Evolutionary conservation across 2,329 filamentous ascomycete species (phyloP), one percentile per base, ranked within the genome.

Genomic region (Botrytis sinoallii): DNA sequence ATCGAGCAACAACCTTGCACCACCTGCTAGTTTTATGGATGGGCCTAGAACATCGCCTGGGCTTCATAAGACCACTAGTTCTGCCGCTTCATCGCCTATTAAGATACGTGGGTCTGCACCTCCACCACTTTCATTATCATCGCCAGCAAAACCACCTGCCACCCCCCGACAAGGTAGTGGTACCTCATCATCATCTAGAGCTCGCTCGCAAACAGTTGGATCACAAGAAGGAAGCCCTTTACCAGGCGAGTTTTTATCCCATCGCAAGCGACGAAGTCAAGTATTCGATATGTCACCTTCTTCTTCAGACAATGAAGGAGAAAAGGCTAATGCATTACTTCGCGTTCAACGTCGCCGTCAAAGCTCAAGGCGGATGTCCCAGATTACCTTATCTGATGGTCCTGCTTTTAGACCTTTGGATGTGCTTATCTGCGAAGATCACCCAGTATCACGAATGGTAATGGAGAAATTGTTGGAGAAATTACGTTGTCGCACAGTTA

Each of bases 401-500:
- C 96, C 96, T 4, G 88, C 91, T 52, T 99, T 98, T 83, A 89
- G 96, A 44, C 94, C 96, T 2, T 84, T 99, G 70, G 96, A 99
- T 82, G 92, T 99, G 9, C 86, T 99, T 70, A 97, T 99, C 70
- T 98, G 96, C 81, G 96, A 99, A 83, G 96, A 99, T 79, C 96
- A 99, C 81, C 96, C 96, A 0, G 95, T 99, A 6, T 97, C 96
- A 9, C 90, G 95, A 35, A 91, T 99, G 85, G 95, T 99, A n/a
- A 98, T 99, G 95, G 96, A 99, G 81, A 96, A 97, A 79, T 85
- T 99, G 12, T 87, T 99, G 70, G 96, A 99, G 82, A 99, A 98
- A 83, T 86, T 98, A 52, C 92, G 94, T 52, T 99, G 96, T 80
- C 93, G 96, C 60, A 98, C 95, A 14, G 96, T 99, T 79, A 94